phyloP scores from a whole-genome alignment of 805 yeast genomes.

The Candida loeiensis region DNA sequence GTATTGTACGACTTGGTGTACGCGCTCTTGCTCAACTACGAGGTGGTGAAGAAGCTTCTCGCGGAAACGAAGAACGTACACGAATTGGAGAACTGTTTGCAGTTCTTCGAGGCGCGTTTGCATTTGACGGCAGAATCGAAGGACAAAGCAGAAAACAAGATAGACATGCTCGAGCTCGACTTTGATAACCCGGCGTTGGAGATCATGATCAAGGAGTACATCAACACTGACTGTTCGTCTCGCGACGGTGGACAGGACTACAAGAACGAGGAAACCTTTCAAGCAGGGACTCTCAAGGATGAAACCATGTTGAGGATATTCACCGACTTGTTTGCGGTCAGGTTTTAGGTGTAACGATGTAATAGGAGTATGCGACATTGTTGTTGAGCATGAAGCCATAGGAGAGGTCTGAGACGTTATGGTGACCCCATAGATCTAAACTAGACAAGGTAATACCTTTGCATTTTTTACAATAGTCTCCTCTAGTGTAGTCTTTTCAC shows the following conservation, averaged over 20 bases:
- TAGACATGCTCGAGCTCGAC: conserved; percentile 23
- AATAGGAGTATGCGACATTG: too few species aligned
- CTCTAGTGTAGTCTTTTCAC: too few species aligned
- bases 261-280: conserved; percentile 22
- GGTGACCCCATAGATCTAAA: too few species aligned
- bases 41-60: conserved; percentile 15
- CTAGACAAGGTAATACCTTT: too few species aligned
- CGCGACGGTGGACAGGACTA: conserved; percentile 2
- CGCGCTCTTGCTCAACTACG: conserved; percentile 25
- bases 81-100: conserved; percentile 17
- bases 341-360: too few species aligned
- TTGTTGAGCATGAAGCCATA: not conserved
- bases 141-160: conserved; percentile 8
- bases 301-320: conserved; percentile 4
- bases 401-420: too few species aligned
- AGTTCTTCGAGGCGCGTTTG: conserved; percentile 16
- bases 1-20: conserved; percentile 33
- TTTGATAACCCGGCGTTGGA: conserved; percentile 26
- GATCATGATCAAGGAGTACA: conserved; percentile 11
- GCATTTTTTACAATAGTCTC: too few species aligned
- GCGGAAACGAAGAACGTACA: conserved; percentile 13
- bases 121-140: conserved; percentile 15
- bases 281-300: conserved; percentile 5
- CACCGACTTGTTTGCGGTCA: conserved; percentile 1
- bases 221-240: conserved; percentile 6